phyloP scores from a whole-genome alignment of 495 filamentous ascomycete species.

The Gamarada debralockiae region DNA sequence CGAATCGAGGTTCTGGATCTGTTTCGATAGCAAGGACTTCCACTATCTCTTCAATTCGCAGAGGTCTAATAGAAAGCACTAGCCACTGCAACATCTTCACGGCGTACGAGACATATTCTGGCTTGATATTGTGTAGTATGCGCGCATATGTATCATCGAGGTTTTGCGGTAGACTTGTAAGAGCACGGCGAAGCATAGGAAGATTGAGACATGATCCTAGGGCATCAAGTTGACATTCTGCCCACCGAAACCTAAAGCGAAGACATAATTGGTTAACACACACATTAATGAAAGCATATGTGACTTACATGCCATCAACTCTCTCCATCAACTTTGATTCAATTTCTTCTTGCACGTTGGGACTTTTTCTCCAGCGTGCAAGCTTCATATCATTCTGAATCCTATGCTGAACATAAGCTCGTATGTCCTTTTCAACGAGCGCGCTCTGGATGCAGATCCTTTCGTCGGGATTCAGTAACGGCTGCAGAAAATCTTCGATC shows the following conservation, averaged over 20 bases:
- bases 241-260: conserved; percentile 34
- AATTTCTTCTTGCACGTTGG: conserved; percentile 6
- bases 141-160: conserved; percentile 36
- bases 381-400: conserved; percentile 11
- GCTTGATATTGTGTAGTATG: conserved; percentile 25
- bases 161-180: conserved; percentile 28
- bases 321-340: conserved; percentile 8
- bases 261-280: neutral
- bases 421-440: conserved; percentile 22
- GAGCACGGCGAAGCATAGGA: conserved; percentile 15
- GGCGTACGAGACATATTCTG: conserved; percentile 11
- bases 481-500: conserved; percentile 8
- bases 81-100: conserved; percentile 30
- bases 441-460: conserved; percentile 11
- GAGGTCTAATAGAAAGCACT: conserved; percentile 24
- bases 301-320: conserved; percentile 20
- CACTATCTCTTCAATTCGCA: conserved; percentile 24
- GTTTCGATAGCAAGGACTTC: conserved; percentile 26
- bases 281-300: neutral
- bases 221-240: conserved; percentile 32
- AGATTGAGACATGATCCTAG: conserved; percentile 30
- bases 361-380: conserved; percentile 12
- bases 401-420: conserved; percentile 14
- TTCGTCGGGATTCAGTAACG: neutral
- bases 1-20: conserved; percentile 13